Conservation (phyloP, 2,329 filamentous ascomycete genomes). For the Madurella mycetomatis region DNA sequence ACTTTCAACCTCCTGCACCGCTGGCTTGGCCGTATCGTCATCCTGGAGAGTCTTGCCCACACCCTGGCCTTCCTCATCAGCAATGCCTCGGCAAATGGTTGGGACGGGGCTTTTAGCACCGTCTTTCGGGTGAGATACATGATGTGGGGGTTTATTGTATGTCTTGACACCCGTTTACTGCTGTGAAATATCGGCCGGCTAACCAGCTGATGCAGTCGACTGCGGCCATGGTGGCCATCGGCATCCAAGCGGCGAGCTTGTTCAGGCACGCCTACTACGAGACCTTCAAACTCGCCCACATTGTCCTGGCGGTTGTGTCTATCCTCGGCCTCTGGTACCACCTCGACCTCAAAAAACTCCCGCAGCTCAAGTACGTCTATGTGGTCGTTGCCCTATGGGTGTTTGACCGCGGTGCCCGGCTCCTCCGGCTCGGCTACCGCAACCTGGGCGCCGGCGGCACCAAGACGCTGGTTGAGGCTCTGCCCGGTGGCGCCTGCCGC, state of each 20-base stretch:
- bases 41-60: constrained; percentile 65
- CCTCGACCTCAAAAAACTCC: constrained; percentile 49
- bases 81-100: constrained; percentile 41
- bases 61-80: constrained; percentile 55
- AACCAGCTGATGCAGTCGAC: constrained; percentile 45
- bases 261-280: constrained; percentile 77
- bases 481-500: constrained; percentile 70
- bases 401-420: constrained; percentile 56
- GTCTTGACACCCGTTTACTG: constrained; percentile 26
- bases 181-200: constrained; percentile 12
- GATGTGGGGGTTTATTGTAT: constrained; percentile 60
- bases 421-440: constrained; percentile 57
- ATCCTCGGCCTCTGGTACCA: constrained; percentile 66
- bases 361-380: constrained; percentile 56
- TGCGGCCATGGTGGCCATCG: constrained; percentile 56
- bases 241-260: constrained; percentile 65
- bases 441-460: constrained; percentile 66
- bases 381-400: constrained; percentile 63
- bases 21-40: constrained; percentile 73
- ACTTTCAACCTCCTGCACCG: constrained; percentile 78
- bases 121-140: constrained; percentile 44
- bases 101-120: constrained; percentile 39
- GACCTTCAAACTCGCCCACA: constrained; percentile 69
- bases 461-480: constrained; percentile 65
- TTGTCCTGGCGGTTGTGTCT: constrained; percentile 55